phyloP scores from a whole-genome alignment of 805 yeast genomes.

The Ogataea nakhonphanomensis region DNA sequence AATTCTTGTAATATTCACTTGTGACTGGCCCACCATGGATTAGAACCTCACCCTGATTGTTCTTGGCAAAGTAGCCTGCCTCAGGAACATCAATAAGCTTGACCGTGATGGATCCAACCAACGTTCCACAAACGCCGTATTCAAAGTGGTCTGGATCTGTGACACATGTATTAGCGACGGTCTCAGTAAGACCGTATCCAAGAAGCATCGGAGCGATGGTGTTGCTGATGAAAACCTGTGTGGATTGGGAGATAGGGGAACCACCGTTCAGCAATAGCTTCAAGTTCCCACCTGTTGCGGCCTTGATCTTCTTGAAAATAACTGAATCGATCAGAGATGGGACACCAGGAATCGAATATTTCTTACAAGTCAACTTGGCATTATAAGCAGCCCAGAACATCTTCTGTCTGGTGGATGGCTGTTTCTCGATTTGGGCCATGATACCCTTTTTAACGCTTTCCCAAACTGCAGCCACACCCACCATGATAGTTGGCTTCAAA shows the following conservation, averaged over 20 bases:
- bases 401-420: slow-evolving; percentile 65
- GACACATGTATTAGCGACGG: slow-evolving; percentile 83
- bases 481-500: slow-evolving; percentile 91
- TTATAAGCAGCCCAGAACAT: slow-evolving; percentile 86
- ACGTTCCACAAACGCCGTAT: slow-evolving; percentile 75
- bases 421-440: slow-evolving; percentile 63
- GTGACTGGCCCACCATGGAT: slow-evolving; percentile 72
- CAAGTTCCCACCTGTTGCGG: slow-evolving; percentile 92
- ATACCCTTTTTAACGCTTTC: slow-evolving; percentile 94
- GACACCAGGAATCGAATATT: slow-evolving; percentile 76
- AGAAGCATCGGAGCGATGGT: slow-evolving; percentile 81
- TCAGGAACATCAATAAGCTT: slow-evolving; percentile 90
- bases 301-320: slow-evolving; percentile 82
- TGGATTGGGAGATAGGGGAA: slow-evolving; percentile 76
- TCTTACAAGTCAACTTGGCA: slow-evolving; percentile 62
- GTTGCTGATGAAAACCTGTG: slow-evolving; percentile 76
- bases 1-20: slow-evolving; percentile 77
- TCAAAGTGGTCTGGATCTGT: slow-evolving; percentile 63
- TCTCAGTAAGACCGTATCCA: slow-evolving; percentile 97
- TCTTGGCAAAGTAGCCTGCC: slow-evolving; percentile 84
- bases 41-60: slow-evolving; percentile 90
- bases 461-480: slow-evolving; percentile 99
- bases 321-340: slow-evolving; percentile 63
- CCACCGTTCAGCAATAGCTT: slow-evolving; percentile 83
- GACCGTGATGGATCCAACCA: slow-evolving; percentile 78